Base-by-base conservation (phyloP, 345 rosid genomes). In the Sonneratia alba region DNA sequence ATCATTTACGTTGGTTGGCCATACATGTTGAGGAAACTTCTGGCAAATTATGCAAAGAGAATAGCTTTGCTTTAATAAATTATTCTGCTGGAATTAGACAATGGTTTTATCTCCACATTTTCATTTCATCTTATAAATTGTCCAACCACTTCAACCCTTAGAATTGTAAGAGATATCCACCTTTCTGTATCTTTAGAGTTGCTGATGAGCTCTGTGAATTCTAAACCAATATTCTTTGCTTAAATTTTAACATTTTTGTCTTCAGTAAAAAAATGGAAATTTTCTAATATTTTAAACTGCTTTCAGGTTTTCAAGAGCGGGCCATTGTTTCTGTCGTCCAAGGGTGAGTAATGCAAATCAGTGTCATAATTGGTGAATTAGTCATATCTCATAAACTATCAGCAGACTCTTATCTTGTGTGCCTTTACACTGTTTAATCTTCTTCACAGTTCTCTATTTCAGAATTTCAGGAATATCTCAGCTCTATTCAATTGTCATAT, bases 271-370 rank as follows among this genome's bases (percentile, higher is more conserved):
- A 45, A 56, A 22, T 63, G 24, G 18, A 11, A 69, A n/a, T 2
- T 24, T 36, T 38, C 47, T 72, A 59, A 24, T 37, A 10, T 19
- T 55, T 21, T 66, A 32, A 13, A 21, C 48, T 63, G 66, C 71
- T 77, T 79, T 83, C 87, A 91, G 97, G 83, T 92, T 70, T 87
- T 92, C 81, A 92, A 87, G 86, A 92, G 92, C 43, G 97, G 97
- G 64, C 87, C 96, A 7, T 81, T 92, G 45, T 92, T 84, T 77
- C 72, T 90, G 80, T 90, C 93, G 64, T 89, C 97, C 66, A 92
- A 88, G 88, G 97, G 97, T 87, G 66, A 62, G 66, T 62, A 16
- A n/a, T 62, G 32, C 19, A 75, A 71, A 77, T 65, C 27, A 49
- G 19, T 32, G n/a, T 21, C 55, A 43, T 53, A 16, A 56, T 45